A percentile compares a stretch with the other conserved stretches of the same genome.
Conservation (phyloP, 352 stramenopile genomes). For the Globisporangium middletonii region DNA sequence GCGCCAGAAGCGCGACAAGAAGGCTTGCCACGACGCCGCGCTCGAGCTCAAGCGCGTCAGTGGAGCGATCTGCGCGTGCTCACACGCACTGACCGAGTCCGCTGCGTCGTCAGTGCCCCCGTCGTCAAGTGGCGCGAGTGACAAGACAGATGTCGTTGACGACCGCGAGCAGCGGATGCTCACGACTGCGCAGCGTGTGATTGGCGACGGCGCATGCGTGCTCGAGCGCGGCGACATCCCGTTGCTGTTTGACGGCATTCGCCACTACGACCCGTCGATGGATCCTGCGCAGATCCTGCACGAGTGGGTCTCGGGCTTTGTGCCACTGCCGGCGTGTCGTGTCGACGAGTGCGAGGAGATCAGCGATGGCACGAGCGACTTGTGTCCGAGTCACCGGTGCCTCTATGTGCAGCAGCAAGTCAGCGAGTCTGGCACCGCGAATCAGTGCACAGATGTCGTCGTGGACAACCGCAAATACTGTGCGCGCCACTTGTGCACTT, state of each 20-base stretch:
- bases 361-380: slow-evolving; percentile 17
- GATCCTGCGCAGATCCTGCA: slow-evolving; percentile 52
- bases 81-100: not conserved
- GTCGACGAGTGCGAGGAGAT: slow-evolving; percentile 27
- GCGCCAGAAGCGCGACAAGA: slow-evolving; percentile 8
- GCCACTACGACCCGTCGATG: slow-evolving; percentile 50
- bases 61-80: slow-evolving; percentile 5
- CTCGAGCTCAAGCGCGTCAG: slow-evolving; percentile 6
- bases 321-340: slow-evolving; percentile 31
- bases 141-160: not conserved
- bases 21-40: slow-evolving; percentile 13
- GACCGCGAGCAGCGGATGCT: not conserved
- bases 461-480: slow-evolving; percentile 33
- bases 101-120: not conserved
- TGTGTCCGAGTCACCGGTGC: slow-evolving; percentile 24
- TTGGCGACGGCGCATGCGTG: not conserved
- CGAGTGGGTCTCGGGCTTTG: slow-evolving; percentile 48
- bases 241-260: slow-evolving; percentile 37
- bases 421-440: not conserved
- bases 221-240: slow-evolving; percentile 28
- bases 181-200: not conserved
- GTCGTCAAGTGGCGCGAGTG: not conserved
- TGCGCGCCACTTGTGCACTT: slow-evolving; percentile 32
- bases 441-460: slow-evolving; percentile 23
- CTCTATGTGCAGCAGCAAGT: not conserved